These are phyloP conservation scores for Passalora sequoiae DNA, from an alignment of 2,329 filamentous ascomycete species.

Conservation along the genomic window DNA sequence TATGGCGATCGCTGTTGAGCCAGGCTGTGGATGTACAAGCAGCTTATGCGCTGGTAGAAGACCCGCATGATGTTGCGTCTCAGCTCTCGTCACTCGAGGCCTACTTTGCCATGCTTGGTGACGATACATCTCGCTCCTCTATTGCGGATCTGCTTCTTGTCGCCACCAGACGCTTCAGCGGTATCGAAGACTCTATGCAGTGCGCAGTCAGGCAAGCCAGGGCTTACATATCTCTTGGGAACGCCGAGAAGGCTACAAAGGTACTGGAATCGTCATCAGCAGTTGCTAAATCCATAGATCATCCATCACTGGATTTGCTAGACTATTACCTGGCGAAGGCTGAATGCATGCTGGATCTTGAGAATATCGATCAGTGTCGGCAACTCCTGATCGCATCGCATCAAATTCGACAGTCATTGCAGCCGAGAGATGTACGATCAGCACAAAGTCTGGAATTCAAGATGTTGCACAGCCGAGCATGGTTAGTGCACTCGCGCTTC, in stretches of 20 bases:
- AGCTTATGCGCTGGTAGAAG: constrained; percentile 46
- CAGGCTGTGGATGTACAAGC: constrained; percentile 32
- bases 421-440: constrained; percentile 15
- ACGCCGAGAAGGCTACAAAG: constrained; percentile 53
- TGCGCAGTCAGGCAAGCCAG: constrained; percentile 39
- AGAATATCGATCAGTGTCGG: constrained; percentile 18
- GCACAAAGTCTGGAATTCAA: constrained; percentile 23
- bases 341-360: constrained; percentile 23
- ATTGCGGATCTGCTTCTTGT: constrained; percentile 14
- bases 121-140: constrained; percentile 37
- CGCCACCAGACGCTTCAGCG: no score
- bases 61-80: constrained; percentile 45
- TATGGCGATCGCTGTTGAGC: constrained; percentile 38
- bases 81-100: constrained; percentile 52
- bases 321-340: constrained; percentile 29
- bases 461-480: constrained; percentile 24
- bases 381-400: constrained; percentile 17
- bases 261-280: constrained; percentile 52
- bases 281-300: constrained; percentile 25
- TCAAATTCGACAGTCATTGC: constrained; percentile 13
- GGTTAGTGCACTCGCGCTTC: constrained; percentile 28
- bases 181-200: constrained; percentile 37
- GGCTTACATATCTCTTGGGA: constrained; percentile 56
- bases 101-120: constrained; percentile 54
- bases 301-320: constrained; percentile 44